Evolutionary conservation across 495 filamentous ascomycete species (phyloP).

Genomic region (Platismatia glauca): DNA sequence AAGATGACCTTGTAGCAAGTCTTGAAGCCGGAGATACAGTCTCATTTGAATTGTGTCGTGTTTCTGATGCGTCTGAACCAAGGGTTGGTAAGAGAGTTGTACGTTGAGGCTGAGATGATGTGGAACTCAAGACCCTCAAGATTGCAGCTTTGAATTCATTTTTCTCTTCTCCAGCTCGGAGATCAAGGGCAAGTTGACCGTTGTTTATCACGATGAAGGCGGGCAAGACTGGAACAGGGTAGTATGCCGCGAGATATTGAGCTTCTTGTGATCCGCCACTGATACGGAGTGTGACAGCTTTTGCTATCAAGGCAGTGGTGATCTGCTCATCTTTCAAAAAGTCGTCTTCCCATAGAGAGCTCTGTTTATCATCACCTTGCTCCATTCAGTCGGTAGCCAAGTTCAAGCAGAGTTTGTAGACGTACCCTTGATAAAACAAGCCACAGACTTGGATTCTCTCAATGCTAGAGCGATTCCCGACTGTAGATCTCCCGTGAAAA

Average conservation of each 20-base stretch:
- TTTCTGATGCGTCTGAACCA: background rate
- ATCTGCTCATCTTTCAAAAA: slow-evolving; percentile 49
- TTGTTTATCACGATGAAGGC: slow-evolving; percentile 62
- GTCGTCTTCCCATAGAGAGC: slow-evolving; percentile 65
- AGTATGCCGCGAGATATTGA: slow-evolving; percentile 69
- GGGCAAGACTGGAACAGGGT: slow-evolving; percentile 62
- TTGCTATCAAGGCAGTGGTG: slow-evolving; percentile 39
- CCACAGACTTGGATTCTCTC: slow-evolving; percentile 52
- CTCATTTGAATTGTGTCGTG: background rate
- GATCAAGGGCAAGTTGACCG: slow-evolving; percentile 25
- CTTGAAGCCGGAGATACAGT: background rate
- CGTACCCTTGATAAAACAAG: slow-evolving; percentile 61
- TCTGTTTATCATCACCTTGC: slow-evolving; percentile 56
- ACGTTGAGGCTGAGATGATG: slow-evolving; percentile 6
- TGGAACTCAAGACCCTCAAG: slow-evolving; percentile 13
- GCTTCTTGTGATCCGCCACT: slow-evolving; percentile 66
- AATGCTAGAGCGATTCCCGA: slow-evolving; percentile 70
- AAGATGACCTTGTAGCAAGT: slow-evolving; percentile 2
- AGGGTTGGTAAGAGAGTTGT: background rate
- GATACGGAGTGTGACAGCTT: slow-evolving; percentile 60
- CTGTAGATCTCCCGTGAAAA: slow-evolving; percentile 70
- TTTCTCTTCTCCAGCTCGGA: slow-evolving; percentile 25
- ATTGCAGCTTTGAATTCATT: slow-evolving; percentile 24
- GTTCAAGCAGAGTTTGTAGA: slow-evolving; percentile 15
- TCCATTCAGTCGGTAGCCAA: background rate